Conservation (phyloP, 768 basidiomycete genomes). For the Hygrophorus pudorinus region DNA sequence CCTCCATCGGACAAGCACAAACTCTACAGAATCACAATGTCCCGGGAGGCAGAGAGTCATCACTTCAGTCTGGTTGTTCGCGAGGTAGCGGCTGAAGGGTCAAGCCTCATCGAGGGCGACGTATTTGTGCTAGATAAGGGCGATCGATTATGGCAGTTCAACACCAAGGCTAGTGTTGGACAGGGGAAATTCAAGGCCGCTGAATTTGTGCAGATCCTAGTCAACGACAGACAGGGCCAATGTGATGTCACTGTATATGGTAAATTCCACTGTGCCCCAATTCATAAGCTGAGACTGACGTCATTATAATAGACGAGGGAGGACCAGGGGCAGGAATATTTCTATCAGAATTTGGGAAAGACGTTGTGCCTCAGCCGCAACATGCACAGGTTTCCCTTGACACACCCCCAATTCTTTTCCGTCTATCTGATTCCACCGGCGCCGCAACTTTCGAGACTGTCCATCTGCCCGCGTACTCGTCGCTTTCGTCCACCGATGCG, state of each 20-base stretch:
- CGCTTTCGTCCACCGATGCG: slow-evolving; percentile 38
- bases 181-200: slow-evolving; percentile 53
- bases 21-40: slow-evolving; percentile 39
- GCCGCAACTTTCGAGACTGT: slow-evolving; percentile 27
- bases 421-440: slow-evolving; percentile 38
- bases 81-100: slow-evolving; percentile 33
- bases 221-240: slow-evolving; percentile 28
- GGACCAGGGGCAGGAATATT: slow-evolving; percentile 35
- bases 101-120: slow-evolving; percentile 43
- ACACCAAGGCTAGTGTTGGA: slow-evolving; percentile 42
- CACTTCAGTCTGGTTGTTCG: slow-evolving; percentile 31
- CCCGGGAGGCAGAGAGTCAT: slow-evolving; percentile 16
- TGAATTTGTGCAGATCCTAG: slow-evolving; percentile 43
- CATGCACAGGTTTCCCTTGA: neutral
- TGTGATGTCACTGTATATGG: slow-evolving; percentile 41
- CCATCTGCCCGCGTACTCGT: slow-evolving; percentile 17
- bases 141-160: slow-evolving; percentile 40
- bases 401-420: slow-evolving; percentile 20
- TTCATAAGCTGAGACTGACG: neutral
- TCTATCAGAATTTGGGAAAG: slow-evolving; percentile 35
- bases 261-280: slow-evolving; percentile 14
- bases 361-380: slow-evolving; percentile 7
- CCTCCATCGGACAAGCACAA: slow-evolving; percentile 34
- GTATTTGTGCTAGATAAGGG: slow-evolving; percentile 56
- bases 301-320: slow-evolving; percentile 36